Percentiles rank a stretch among this genome's conserved stretches.
These are phyloP conservation scores for Aspergillus clavatus DNA, from an alignment of 2,329 filamentous ascomycete genomes.

Conservation along the genomic window DNA sequence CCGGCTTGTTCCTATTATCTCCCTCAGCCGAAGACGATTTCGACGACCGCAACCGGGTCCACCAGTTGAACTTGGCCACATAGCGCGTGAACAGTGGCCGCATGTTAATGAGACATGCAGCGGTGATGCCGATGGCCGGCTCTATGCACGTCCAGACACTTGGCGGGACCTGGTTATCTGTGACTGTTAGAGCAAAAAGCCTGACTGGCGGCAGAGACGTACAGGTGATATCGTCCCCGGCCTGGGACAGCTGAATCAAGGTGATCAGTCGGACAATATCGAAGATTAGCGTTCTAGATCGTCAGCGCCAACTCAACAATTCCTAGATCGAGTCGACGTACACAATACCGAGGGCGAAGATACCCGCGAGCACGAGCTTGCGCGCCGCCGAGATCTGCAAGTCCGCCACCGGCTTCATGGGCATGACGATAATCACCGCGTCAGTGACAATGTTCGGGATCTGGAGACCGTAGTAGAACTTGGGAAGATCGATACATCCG, in stretches of 20 bases:
- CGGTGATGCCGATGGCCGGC: conserved; percentile 25
- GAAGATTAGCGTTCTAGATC: conserved; percentile 19
- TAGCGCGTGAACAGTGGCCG: conserved; percentile 21
- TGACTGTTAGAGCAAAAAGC: background rate
- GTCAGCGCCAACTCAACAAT: background rate
- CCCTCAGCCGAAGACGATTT: no score
- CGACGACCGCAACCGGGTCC: conserved; percentile 2
- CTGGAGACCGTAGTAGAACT: conserved; percentile 26
- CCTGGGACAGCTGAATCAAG: conserved; percentile 18
- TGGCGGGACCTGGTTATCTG: conserved; percentile 23
- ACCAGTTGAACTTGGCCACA: conserved; percentile 13
- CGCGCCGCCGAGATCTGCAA: conserved; percentile 21
- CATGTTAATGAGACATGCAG: conserved; percentile 27
- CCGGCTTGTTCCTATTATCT: no score
- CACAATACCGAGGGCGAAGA: conserved; percentile 25
- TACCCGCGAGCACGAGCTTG: conserved; percentile 19
- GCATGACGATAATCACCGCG: conserved; percentile 25
- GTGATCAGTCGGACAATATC: conserved; percentile 25
- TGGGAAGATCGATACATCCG: conserved; percentile 23
- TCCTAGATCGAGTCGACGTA: conserved; percentile 6
- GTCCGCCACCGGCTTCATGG: conserved; percentile 23
- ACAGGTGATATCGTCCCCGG: conserved; percentile 24
- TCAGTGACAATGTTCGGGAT: conserved; percentile 29
- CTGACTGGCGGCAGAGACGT: background rate
- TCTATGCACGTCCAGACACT: conserved; percentile 32